These are phyloP conservation scores for Byssochlamys sp. DNA, from an alignment of 2,329 filamentous ascomycete genomes.

Conservation along the genomic window DNA sequence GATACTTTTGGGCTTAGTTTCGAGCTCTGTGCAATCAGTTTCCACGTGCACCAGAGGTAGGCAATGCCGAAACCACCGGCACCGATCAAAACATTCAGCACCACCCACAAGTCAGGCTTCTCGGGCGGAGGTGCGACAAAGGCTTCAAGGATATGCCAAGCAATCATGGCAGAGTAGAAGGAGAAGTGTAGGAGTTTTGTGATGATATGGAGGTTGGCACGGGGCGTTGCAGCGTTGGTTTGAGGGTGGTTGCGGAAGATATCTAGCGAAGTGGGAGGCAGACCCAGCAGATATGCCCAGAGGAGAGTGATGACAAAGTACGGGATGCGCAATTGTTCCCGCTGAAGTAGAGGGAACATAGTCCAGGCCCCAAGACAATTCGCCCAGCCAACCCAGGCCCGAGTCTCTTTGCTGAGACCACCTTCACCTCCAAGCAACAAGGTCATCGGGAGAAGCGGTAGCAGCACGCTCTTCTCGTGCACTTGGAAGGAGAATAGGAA, in stretches of 20 bases:
- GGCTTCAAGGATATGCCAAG: conserved; percentile 70
- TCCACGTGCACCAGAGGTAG: conserved; percentile 84
- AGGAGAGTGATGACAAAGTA: conserved; percentile 76
- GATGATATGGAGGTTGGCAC: conserved; percentile 39
- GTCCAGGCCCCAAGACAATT: conserved; percentile 87
- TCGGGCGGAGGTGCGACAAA: conserved; percentile 57
- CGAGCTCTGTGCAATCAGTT: conserved; percentile 33
- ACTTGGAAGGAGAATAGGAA: conserved; percentile 97
- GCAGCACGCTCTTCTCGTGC: conserved; percentile 90
- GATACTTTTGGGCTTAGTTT: conserved; percentile 15
- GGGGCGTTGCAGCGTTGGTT: conserved; percentile 6
- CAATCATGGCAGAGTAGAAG: conserved; percentile 68
- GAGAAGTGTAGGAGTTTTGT: conserved; percentile 62
- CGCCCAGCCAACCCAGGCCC: conserved; percentile 91
- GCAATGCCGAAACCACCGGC: conserved; percentile 76
- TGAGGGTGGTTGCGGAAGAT: conserved; percentile 51
- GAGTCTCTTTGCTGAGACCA: conserved; percentile 63
- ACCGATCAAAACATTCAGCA: conserved; percentile 78
- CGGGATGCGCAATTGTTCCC: conserved; percentile 73
- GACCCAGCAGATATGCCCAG: conserved; percentile 82
- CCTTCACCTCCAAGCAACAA: conserved; percentile 68
- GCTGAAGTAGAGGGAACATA: conserved; percentile 78
- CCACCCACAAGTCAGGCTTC: conserved; percentile 91
- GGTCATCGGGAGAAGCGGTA: conserved; percentile 89
- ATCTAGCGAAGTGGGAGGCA: conserved; percentile 66